Evolutionary conservation across 2,329 filamentous ascomycete genomes (phyloP).

Genomic region (Fusarium agapanthi): DNA sequence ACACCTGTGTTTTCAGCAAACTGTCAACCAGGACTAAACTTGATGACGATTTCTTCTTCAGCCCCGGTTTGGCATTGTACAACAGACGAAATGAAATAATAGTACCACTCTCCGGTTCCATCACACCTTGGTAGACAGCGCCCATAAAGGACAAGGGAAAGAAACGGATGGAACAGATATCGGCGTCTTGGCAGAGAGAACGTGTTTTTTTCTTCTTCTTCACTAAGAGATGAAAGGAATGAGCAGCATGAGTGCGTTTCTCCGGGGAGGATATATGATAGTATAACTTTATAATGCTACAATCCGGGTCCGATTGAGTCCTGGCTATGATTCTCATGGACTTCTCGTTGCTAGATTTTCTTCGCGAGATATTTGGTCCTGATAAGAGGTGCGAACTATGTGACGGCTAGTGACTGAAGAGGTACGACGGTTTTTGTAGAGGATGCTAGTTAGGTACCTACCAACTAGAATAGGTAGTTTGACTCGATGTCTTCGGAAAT

Average conservation of each 20-base stretch:
- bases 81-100: constrained; percentile 47
- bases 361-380: not conserved
- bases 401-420: not conserved
- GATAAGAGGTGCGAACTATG: not conserved
- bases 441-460: not conserved
- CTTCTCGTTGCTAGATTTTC: not conserved
- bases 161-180: constrained; percentile 27
- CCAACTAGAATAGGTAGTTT: not conserved
- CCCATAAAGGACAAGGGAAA: constrained; percentile 24
- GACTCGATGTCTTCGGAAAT: not conserved
- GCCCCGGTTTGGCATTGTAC: constrained; percentile 42
- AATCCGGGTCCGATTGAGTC: constrained; percentile 32
- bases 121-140: constrained; percentile 43
- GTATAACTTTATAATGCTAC: constrained; percentile 41
- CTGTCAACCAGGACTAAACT: constrained; percentile 47
- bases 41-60: constrained; percentile 28
- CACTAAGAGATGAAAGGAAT: constrained; percentile 4
- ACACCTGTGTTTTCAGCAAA: constrained; percentile 43
- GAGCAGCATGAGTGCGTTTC: constrained; percentile 7
- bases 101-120: constrained; percentile 38
- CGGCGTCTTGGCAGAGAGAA: constrained; percentile 33
- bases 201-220: not conserved
- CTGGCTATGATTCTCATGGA: constrained; percentile 39
- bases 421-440: not conserved
- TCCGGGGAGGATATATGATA: constrained; percentile 29